Evolutionary conservation across 2,329 filamentous ascomycete species (phyloP).

Genomic region (Monosporascus sp.): DNA sequence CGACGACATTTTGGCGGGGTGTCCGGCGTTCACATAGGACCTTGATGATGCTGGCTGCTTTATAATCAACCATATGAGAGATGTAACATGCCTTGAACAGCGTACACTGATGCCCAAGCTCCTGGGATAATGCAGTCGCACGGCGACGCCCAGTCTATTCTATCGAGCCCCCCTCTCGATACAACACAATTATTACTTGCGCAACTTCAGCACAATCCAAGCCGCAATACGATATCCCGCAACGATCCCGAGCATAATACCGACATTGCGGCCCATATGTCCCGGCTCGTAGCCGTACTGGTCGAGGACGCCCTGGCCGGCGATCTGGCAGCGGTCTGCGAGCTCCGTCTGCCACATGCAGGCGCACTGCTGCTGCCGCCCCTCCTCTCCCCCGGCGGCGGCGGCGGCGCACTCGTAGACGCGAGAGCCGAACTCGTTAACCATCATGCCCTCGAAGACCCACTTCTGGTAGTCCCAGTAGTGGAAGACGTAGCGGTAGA

Average conservation of each 20-base stretch:
- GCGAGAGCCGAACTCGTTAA: constrained; percentile 70
- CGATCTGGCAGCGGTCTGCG: constrained; percentile 60
- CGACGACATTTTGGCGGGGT: no score
- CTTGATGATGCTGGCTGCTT: no score
- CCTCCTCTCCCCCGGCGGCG: constrained; percentile 24
- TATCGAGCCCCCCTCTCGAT: no score
- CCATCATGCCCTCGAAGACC: constrained; percentile 90
- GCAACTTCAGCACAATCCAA: constrained; percentile 52
- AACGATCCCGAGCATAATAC: constrained; percentile 73
- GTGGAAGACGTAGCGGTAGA: constrained; percentile 83
- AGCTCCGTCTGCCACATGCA: constrained; percentile 68
- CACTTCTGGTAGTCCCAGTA: constrained; percentile 86
- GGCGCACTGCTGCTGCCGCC: constrained; percentile 35
- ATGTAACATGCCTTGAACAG: no score
- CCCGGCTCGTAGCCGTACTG: constrained; percentile 64
- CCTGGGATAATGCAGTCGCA: no score
- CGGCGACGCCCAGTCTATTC: no score
- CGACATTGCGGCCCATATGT: constrained; percentile 62
- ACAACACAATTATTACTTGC: constrained; percentile 4
- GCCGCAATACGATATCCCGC: constrained; percentile 65
- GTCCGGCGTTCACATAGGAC: no score
- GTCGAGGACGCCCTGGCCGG: constrained; percentile 63
- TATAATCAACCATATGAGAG: no score
- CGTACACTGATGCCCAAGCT: no score
- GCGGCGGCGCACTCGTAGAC: constrained; percentile 52